phyloP scores from a whole-genome alignment of 1,284 basidiomycete species.

The Thelephora terrestris region DNA sequence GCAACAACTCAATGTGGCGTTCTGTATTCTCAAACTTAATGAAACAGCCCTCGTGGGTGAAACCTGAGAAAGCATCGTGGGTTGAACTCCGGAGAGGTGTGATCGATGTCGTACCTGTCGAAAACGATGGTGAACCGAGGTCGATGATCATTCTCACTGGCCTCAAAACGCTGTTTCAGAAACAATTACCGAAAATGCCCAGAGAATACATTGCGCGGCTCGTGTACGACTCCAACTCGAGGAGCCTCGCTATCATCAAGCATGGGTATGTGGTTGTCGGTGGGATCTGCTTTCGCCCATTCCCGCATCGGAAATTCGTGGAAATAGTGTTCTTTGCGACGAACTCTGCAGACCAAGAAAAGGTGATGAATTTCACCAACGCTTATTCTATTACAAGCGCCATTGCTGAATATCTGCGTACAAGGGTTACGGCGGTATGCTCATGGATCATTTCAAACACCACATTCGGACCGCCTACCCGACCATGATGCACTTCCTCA shows the following conservation, averaged over 20 bases:
- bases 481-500: conserved; percentile 89
- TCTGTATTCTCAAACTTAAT: conserved; percentile 2
- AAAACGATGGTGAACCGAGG: conserved; percentile 71
- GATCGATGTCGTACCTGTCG: conserved; percentile 81
- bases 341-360: conserved; percentile 93
- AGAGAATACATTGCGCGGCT: conserved; percentile 96
- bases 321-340: conserved; percentile 99
- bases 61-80: conserved; percentile 69
- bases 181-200: conserved; percentile 98
- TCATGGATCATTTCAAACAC: conserved; percentile 99
- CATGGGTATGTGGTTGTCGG: conserved; percentile 94
- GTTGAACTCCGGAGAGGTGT: conserved; percentile 78
- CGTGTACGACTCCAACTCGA: conserved; percentile 90
- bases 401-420: conserved; percentile 6
- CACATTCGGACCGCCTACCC: conserved; percentile 78
- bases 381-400: neutral
- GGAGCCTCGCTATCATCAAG: conserved; percentile 91
- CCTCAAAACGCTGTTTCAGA: conserved; percentile 94
- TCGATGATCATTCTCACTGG: conserved; percentile 85
- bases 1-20: neutral
- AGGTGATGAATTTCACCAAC: conserved; percentile 40
- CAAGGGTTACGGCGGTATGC: conserved; percentile 94
- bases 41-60: conserved; percentile 34
- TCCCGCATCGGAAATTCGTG: conserved; percentile 90
- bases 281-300: conserved; percentile 96